Conservation (phyloP, 2,329 filamentous ascomycete species). For the Aspergillus aculeatinus region DNA sequence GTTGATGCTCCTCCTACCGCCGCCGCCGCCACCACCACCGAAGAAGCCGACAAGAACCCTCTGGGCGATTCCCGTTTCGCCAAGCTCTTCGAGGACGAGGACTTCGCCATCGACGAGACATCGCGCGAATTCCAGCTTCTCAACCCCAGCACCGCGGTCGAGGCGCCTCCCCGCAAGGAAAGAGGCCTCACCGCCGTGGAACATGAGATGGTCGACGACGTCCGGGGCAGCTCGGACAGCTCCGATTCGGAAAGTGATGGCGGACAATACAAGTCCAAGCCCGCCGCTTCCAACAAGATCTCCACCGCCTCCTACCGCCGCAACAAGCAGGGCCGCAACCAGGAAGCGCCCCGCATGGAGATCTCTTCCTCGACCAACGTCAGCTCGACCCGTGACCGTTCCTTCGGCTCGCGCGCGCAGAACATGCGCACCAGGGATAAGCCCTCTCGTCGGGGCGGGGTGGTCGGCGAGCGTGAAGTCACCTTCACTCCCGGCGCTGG, state of each 20-base stretch:
- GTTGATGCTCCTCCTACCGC: slow-evolving; percentile 25
- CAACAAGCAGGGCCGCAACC: slow-evolving; percentile 52
- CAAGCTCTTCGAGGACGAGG: slow-evolving; percentile 86
- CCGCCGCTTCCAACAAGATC: slow-evolving; percentile 43
- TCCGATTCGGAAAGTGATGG: slow-evolving; percentile 35
- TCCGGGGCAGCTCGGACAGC: slow-evolving; percentile 41
- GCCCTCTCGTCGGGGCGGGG: slow-evolving; percentile 32
- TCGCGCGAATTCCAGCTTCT: slow-evolving; percentile 82
- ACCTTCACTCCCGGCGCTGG: slow-evolving; percentile 56
- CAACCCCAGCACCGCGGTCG: slow-evolving; percentile 74
- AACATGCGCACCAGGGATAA: slow-evolving; percentile 41
- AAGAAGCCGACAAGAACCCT: slow-evolving; percentile 57
- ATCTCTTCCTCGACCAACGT: slow-evolving; percentile 54
- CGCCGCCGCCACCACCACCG: slow-evolving; percentile 10
- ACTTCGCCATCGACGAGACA: slow-evolving; percentile 87
- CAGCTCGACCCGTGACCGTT: slow-evolving; percentile 50
- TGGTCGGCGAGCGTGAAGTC: slow-evolving; percentile 55
- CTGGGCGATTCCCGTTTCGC: slow-evolving; percentile 85
- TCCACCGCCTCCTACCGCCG: slow-evolving; percentile 57
- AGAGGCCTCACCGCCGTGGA: slow-evolving; percentile 62
- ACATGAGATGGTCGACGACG: slow-evolving; percentile 58
- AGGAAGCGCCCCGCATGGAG: slow-evolving; percentile 54
- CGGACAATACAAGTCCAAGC: slow-evolving; percentile 25
- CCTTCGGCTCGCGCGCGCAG: slow-evolving; percentile 58
- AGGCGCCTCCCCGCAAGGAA: slow-evolving; percentile 34